phyloP scores from a whole-genome alignment of 805 yeast genomes.

The Yamadazyma sp. region DNA sequence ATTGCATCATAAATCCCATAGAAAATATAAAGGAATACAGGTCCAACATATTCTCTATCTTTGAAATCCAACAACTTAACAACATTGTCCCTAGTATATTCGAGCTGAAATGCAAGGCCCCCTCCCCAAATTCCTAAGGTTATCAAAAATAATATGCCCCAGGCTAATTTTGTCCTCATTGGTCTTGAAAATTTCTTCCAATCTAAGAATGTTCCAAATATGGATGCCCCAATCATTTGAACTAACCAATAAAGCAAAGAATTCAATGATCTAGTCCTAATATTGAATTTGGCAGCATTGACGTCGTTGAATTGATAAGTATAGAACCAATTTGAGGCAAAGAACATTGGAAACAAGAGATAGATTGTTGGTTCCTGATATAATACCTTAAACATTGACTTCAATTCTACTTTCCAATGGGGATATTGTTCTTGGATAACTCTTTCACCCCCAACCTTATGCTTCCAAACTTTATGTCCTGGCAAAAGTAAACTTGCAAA shows the following conservation, averaged over 20 bases:
- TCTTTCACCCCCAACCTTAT: conserved; percentile 12
- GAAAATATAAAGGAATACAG: conserved; percentile 59
- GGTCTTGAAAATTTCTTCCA: conserved; percentile 37
- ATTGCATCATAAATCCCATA: conserved; percentile 60
- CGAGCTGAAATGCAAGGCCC: conserved; percentile 46
- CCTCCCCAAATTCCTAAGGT: conserved; percentile 58
- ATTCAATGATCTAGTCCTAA: conserved; percentile 60
- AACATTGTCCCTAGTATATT: conserved; percentile 31
- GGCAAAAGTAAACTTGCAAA: conserved; percentile 50
- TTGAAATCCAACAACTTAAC: conserved; percentile 42
- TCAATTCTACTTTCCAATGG: conserved; percentile 42
- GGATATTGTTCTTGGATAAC: conserved; percentile 45
- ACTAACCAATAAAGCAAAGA: conserved; percentile 57
- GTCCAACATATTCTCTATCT: conserved; percentile 49
- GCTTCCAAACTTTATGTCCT: conserved; percentile 15
- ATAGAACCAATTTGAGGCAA: conserved; percentile 63
- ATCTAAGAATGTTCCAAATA: conserved; percentile 49
- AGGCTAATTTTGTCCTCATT: conserved; percentile 45
- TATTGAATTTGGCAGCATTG: conserved; percentile 52
- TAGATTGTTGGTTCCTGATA: conserved; percentile 37
- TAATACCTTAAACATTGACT: conserved; percentile 11
- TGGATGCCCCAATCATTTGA: conserved; percentile 55
- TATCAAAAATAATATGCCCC: conserved; percentile 32
- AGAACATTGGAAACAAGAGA: conserved; percentile 56
- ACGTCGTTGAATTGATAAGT: conserved; percentile 60